These are phyloP conservation scores for Eudorina sp. DNA, from an alignment of 139 green algal species.

Conservation along the genomic window DNA sequence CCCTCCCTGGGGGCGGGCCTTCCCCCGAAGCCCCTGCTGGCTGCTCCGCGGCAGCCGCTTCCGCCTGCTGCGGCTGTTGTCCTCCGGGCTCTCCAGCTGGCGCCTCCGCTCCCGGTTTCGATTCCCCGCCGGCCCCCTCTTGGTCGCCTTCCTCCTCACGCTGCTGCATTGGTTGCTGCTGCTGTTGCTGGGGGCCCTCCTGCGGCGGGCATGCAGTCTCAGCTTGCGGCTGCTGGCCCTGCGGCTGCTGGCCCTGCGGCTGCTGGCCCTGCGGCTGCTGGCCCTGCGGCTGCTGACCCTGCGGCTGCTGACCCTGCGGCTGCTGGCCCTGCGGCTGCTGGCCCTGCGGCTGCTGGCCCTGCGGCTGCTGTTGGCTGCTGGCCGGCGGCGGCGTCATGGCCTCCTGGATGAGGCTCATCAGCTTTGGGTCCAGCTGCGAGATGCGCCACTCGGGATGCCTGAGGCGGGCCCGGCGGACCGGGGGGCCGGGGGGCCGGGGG, in stretches of 20 bases:
- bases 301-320: background rate
- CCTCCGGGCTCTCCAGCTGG: background rate
- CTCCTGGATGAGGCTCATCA: conserved; percentile 5
- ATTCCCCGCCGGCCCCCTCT: background rate
- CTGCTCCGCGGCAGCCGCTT: background rate
- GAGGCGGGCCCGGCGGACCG: too few species aligned
- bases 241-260: background rate
- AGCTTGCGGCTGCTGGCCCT: background rate
- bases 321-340: background rate
- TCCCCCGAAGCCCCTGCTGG: background rate
- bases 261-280: background rate
- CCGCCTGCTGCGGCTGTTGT: background rate
- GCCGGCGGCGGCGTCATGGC: background rate
- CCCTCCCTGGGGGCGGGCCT: background rate
- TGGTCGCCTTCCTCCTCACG: background rate
- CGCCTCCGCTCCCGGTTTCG: background rate
- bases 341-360: background rate
- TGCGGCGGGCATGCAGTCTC: too few species aligned
- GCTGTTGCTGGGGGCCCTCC: background rate
- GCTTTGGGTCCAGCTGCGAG: conserved; percentile 22
- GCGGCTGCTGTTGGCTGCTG: background rate
- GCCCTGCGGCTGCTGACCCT: too few species aligned
- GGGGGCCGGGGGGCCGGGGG: too few species aligned
- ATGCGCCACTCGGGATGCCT: conserved; percentile 48
- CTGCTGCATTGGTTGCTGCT: background rate